Conservation (phyloP, 2,329 filamentous ascomycete species). For the Corinectria fuckeliana region DNA sequence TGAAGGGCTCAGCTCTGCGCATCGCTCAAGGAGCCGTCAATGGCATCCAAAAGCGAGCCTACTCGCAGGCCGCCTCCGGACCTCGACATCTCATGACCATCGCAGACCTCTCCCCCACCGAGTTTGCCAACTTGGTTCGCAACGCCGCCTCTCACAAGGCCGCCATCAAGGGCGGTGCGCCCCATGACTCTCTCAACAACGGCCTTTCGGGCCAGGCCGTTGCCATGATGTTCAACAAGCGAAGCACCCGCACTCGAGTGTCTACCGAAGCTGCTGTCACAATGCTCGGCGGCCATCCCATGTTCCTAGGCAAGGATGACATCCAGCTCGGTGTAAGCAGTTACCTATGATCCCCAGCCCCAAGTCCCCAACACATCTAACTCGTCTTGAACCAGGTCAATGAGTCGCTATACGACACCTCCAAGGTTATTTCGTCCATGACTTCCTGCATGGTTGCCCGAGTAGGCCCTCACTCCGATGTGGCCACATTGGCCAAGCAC, state of each 20-base stretch:
- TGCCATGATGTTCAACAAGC: slow-evolving; percentile 96
- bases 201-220: slow-evolving; percentile 79
- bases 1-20: slow-evolving; percentile 45
- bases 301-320: slow-evolving; percentile 96
- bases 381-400: slow-evolving; percentile 67
- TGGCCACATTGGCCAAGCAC: slow-evolving; percentile 72
- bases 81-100: slow-evolving; percentile 93
- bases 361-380: not conserved
- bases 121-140: slow-evolving; percentile 82
- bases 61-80: slow-evolving; percentile 47
- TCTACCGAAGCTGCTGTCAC: slow-evolving; percentile 91
- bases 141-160: slow-evolving; percentile 82
- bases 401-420: slow-evolving; percentile 92
- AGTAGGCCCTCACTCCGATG: slow-evolving; percentile 78
- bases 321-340: slow-evolving; percentile 90
- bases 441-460: slow-evolving; percentile 82
- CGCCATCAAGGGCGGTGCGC: slow-evolving; percentile 70
- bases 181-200: slow-evolving; percentile 63
- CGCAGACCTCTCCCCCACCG: slow-evolving; percentile 78
- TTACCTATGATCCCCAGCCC: not conserved
- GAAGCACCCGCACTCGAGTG: slow-evolving; percentile 90
- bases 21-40: slow-evolving; percentile 43
- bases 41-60: slow-evolving; percentile 51
- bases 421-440: slow-evolving; percentile 93
- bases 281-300: slow-evolving; percentile 88